Conservation (phyloP, 129 eudicot genomes). For the Flaveria ramosissima region DNA sequence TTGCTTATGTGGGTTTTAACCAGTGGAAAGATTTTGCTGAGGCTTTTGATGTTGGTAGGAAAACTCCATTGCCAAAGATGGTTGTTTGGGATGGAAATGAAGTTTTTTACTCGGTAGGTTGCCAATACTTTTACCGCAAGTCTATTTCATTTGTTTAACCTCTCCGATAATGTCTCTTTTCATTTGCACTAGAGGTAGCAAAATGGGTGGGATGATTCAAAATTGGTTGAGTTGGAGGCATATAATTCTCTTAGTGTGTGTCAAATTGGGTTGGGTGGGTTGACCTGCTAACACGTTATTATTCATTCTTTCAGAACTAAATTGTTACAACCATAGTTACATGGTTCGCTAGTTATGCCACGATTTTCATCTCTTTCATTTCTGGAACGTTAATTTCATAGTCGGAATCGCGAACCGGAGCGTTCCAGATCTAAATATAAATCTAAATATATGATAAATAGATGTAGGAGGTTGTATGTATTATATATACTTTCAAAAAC, state of each 20-base stretch:
- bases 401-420: too few relatives aligned
- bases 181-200: neutral
- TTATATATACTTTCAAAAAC: neutral
- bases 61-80: slow-evolving; percentile 83
- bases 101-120: slow-evolving; percentile 68
- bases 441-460: slow-evolving; percentile 1
- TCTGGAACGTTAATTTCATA: too few relatives aligned
- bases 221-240: neutral
- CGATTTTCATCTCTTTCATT: too few relatives aligned
- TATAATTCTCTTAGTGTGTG: neutral
- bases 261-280: neutral
- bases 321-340: neutral
- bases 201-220: neutral
- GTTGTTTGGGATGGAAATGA: slow-evolving; percentile 98
- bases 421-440: too few relatives aligned
- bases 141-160: slow-evolving; percentile 6
- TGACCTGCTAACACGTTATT: neutral
- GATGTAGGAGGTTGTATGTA: neutral
- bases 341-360: too few relatives aligned
- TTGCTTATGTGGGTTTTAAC: slow-evolving; percentile 81
- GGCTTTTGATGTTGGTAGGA: slow-evolving; percentile 78
- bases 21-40: slow-evolving; percentile 82
- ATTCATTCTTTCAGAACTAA: neutral
- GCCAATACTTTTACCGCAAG: neutral
- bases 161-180: neutral